A percentile compares a stretch with the other conserved stretches of the same genome.
Evolutionary conservation across 2,329 filamentous ascomycete species (phyloP).

Genomic region (Graphilbum sp.): DNA sequence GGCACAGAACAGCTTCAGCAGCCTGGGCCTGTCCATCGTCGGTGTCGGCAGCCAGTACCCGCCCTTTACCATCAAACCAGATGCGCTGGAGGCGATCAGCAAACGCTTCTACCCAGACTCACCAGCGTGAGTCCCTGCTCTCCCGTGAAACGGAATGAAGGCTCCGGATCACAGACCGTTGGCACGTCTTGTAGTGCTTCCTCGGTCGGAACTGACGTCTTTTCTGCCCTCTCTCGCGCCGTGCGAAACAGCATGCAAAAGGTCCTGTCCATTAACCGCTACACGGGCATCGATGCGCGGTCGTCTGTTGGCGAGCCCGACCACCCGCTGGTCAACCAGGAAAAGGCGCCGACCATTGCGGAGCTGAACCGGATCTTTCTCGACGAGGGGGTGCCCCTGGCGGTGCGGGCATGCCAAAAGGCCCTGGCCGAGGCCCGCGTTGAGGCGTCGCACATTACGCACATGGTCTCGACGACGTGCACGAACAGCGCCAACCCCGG

Average conservation of each 20-base stretch:
- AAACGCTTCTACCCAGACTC: conserved; percentile 42
- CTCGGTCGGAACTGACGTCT: no score
- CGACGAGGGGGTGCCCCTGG: conserved; percentile 39
- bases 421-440: conserved; percentile 38
- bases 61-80: conserved; percentile 32
- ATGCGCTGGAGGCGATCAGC: conserved; percentile 33
- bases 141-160: no score
- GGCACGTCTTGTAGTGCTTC: no score
- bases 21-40: conserved; percentile 42
- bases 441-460: conserved; percentile 37
- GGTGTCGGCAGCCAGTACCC: conserved; percentile 46
- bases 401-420: conserved; percentile 35
- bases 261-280: conserved; percentile 45
- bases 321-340: conserved; percentile 43
- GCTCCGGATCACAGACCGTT: no score
- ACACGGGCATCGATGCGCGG: conserved; percentile 46
- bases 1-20: conserved; percentile 23
- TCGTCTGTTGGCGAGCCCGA: conserved; percentile 45
- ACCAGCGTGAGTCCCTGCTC: conserved; percentile 26
- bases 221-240: no score
- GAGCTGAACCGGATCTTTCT: conserved; percentile 40
- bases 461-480: conserved; percentile 51
- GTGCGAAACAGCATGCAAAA: conserved; percentile 50
- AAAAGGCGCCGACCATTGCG: conserved; percentile 33
- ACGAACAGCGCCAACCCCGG: conserved; percentile 55